Base-by-base conservation (phyloP, 768 basidiomycete genomes). In the Suillus bovinus region DNA sequence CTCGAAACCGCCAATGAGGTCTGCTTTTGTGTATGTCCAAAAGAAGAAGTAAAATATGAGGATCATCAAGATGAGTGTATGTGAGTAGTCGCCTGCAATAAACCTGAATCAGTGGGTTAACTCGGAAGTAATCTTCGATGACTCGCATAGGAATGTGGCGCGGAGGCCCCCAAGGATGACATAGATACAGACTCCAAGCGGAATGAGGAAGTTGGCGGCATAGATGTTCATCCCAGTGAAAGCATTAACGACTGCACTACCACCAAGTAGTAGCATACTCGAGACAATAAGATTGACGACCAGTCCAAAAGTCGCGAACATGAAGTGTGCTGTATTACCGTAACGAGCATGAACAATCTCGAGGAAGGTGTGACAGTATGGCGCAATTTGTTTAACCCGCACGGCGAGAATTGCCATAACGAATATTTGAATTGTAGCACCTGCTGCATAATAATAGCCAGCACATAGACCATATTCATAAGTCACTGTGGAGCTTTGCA, bases 161-260 rank as follows among this genome's bases (percentile, higher is more conserved):
- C 72, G 68, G 17, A 78, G 69, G 13, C 75, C 77, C 44, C 74
- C 72, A 22, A 74, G 63, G 46, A 75, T 69, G 33, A 77, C 77
- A 63, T 81, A 80, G 31, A 76, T 69, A 27, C 72, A 72, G 27
- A 80, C 78, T 10, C 76, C 77, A 8, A 80, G 63, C 1, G 80
- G 79, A n/a, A 80, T 73, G 14, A 81, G 70, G 68, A 78, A 76
- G 41, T 72, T 70, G 13, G 78, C 76, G 1, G 79, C 79, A 61
- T 75, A 74, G 29, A 74, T 68, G 58, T 76, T 76, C 71, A 78
- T 79, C 9, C 78, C 78, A 22, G 79, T 79, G 41, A 81, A 66
- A 2, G 76, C 71, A 60, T 73, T 75, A 33, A 81, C 76, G 10
- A 76, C 76, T 10, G 76, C 71, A 14, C 75, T 74, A 9, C 76